Conservation (phyloP, 805 yeast species). For the Wickerhamiella siamensis region DNA sequence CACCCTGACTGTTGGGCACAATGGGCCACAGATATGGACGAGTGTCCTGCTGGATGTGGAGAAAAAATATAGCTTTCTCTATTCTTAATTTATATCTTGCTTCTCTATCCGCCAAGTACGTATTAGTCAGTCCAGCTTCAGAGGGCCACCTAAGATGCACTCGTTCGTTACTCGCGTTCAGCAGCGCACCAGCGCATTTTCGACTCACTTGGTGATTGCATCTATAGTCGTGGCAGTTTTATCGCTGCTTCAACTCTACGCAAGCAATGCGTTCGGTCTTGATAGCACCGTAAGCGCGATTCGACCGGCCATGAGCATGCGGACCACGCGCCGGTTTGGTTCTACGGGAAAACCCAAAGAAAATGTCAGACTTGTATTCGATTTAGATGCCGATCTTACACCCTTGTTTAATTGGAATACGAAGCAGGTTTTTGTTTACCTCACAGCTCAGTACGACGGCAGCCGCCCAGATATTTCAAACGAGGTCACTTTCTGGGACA, state of each 20-base stretch:
- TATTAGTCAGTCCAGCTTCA: no score
- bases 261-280: conserved; percentile 17
- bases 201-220: conserved; percentile 21
- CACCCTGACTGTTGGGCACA: conserved; percentile 65
- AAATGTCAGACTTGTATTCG: conserved; percentile 57
- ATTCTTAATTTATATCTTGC: not conserved
- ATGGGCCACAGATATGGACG: conserved; percentile 60
- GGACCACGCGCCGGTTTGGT: conserved; percentile 41
- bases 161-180: conserved; percentile 25
- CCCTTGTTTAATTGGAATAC: conserved; percentile 93
- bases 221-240: conserved; percentile 21
- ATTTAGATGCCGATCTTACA: conserved; percentile 54
- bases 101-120: not conserved
- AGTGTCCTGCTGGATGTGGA: conserved; percentile 77
- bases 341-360: conserved; percentile 60
- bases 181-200: conserved; percentile 22
- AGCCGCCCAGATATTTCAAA: conserved; percentile 28
- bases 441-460: conserved; percentile 72
- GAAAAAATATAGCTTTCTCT: conserved; percentile 4
- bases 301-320: conserved; percentile 16
- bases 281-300: conserved; percentile 9
- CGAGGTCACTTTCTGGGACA: conserved; percentile 83
- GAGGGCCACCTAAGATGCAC: conserved; percentile 19
- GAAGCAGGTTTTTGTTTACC: conserved; percentile 82
- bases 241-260: conserved; percentile 18